These are phyloP conservation scores for Podaxis sp. DNA, from an alignment of 768 basidiomycete species.

Conservation along the genomic window DNA sequence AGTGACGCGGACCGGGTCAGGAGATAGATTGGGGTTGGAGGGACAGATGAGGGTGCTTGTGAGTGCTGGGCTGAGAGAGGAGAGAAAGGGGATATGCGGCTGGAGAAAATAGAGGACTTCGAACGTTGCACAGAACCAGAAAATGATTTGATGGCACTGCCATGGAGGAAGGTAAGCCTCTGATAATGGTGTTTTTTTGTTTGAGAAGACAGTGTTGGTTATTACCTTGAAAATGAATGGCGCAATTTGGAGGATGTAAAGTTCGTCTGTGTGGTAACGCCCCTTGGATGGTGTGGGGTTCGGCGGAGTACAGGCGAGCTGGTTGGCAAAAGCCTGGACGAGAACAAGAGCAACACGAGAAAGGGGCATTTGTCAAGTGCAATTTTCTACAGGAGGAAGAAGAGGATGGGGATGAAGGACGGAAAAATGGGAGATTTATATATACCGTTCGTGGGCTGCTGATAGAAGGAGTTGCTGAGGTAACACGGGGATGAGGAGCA, in stretches of 20 bases:
- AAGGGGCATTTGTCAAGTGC: constrained; percentile 40
- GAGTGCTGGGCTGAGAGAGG: constrained; percentile 29
- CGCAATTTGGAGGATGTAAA: constrained; percentile 54
- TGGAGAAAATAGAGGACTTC: constrained; percentile 48
- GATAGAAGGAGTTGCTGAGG: constrained; percentile 1
- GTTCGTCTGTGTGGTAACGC: constrained; percentile 53
- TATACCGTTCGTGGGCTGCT: constrained; percentile 11
- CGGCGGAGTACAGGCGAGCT: constrained; percentile 54
- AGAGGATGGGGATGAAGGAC: constrained; percentile 1
- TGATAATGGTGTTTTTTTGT: neutral
- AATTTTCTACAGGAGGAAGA: neutral
- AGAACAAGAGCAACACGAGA: constrained; percentile 46
- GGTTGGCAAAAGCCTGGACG: constrained; percentile 50
- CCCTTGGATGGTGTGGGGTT: constrained; percentile 51
- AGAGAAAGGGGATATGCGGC: constrained; percentile 28
- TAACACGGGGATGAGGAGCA: neutral
- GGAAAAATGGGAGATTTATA: constrained; percentile 14
- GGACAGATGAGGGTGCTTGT: constrained; percentile 34
- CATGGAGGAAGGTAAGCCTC: neutral
- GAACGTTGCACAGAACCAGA: constrained; percentile 49
- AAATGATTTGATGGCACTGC: constrained; percentile 48
- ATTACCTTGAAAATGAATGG: constrained; percentile 54
- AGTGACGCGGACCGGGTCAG: constrained; percentile 32
- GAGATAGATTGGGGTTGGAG: constrained; percentile 21
- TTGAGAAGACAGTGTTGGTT: neutral